Percentiles rank a stretch among this genome's conserved stretches.
phyloP scores from a whole-genome alignment of 305 asterid genomes.

The Nicotiana rustica region DNA sequence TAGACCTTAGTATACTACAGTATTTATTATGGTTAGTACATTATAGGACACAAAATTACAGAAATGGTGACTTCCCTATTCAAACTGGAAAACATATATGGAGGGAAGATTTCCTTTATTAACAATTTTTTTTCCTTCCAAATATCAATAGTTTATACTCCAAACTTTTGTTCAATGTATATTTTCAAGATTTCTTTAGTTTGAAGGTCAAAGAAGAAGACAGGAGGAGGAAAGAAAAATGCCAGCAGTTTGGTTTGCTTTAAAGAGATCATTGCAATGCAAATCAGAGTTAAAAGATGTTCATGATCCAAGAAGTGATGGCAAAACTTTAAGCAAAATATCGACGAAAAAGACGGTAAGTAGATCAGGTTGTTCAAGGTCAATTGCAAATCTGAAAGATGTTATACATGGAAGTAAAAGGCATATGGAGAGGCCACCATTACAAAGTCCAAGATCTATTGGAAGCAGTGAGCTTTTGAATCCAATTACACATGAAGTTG shows the following conservation, averaged over 20 bases:
- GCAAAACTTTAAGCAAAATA: constrained; percentile 48
- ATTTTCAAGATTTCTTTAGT: not conserved
- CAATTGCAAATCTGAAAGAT: constrained; percentile 51
- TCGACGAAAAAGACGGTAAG: constrained; percentile 58
- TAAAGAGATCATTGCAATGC: constrained; percentile 81
- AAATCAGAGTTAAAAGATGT: constrained; percentile 66
- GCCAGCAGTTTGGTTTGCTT: constrained; percentile 90
- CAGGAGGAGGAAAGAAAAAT: constrained; percentile 39
- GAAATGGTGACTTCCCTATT: constrained; percentile 35
- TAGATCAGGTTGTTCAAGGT: constrained; percentile 64
- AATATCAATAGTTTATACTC: not conserved
- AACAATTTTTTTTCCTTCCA: not conserved
- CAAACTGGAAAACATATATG: constrained; percentile 33
- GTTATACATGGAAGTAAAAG: constrained; percentile 93
- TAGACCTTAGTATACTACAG: not conserved
- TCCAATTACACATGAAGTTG: constrained; percentile 86
- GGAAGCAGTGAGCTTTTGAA: constrained; percentile 90
- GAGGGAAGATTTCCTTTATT: constrained; percentile 14
- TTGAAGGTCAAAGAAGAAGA: constrained; percentile 24
- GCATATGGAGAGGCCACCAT: constrained; percentile 70
- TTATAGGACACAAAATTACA: constrained; percentile 39
- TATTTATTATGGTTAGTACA: constrained; percentile 39
- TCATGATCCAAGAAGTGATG: constrained; percentile 54
- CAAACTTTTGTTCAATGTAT: constrained; percentile 10
- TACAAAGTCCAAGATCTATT: constrained; percentile 89